A percentile compares a stretch with the other conserved stretches of the same genome.
Conservation (phyloP, 208 protist genomes). For the Acanthamoeba healyi region DNA sequence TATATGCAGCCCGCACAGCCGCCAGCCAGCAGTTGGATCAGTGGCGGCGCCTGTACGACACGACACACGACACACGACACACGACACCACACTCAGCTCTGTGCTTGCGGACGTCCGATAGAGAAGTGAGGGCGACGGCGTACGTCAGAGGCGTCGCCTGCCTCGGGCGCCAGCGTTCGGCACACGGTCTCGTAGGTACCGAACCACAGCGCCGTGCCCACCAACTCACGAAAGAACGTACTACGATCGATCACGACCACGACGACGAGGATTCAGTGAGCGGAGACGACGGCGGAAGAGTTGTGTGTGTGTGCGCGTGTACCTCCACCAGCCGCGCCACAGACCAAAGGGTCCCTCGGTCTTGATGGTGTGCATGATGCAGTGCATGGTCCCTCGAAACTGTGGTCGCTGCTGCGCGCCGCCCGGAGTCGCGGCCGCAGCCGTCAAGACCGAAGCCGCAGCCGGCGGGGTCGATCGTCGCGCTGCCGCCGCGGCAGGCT, state of each 20-base stretch:
- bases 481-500: no score
- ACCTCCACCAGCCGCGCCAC: slow-evolving; percentile 15
- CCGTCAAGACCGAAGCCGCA: neutral
- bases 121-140: neutral
- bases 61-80: no score
- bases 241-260: neutral
- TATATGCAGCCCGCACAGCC: neutral
- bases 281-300: no score
- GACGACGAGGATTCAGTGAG: neutral
- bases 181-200: slow-evolving; percentile 9
- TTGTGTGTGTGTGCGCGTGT: no score
- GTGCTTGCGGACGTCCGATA: no score
- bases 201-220: neutral
- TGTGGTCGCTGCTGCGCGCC: neutral
- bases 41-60: neutral
- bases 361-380: slow-evolving; percentile 31
- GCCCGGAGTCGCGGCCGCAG: neutral
- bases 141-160: slow-evolving; percentile 1
- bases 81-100: neutral
- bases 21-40: neutral
- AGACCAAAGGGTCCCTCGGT: neutral
- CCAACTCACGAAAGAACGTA: slow-evolving; percentile 9
- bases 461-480: no score
- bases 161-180: neutral
- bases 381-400: neutral